phyloP scores from a whole-genome alignment of 2,329 filamentous ascomycete species.

The Zasmidium angulare region DNA sequence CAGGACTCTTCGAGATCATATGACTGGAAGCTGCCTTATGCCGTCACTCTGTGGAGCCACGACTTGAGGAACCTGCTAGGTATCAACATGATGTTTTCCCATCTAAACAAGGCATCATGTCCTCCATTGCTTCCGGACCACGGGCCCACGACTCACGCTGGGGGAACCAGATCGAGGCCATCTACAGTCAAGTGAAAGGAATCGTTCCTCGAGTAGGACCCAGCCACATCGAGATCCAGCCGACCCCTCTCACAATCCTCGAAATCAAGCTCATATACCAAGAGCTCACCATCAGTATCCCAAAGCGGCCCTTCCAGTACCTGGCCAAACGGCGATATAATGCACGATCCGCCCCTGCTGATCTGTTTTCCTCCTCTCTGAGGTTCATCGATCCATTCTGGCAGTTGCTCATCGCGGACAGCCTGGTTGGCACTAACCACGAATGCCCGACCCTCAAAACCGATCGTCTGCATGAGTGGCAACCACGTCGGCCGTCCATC shows the following conservation, averaged over 20 bases:
- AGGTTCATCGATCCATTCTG: slow-evolving; percentile 53
- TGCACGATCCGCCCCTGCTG: slow-evolving; percentile 76
- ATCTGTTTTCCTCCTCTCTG: slow-evolving; percentile 52
- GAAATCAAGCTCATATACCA: slow-evolving; percentile 76
- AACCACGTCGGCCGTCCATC: slow-evolving; percentile 82
- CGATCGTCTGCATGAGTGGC: slow-evolving; percentile 76
- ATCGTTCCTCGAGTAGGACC: slow-evolving; percentile 77
- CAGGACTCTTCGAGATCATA: too few relatives aligned
- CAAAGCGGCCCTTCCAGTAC: slow-evolving; percentile 78
- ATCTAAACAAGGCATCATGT: too few relatives aligned
- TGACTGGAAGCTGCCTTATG: too few relatives aligned
- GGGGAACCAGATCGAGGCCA: slow-evolving; percentile 53
- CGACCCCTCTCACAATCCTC: slow-evolving; percentile 81
- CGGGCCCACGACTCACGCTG: too few relatives aligned
- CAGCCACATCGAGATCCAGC: slow-evolving; percentile 79
- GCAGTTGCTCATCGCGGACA: slow-evolving; percentile 59
- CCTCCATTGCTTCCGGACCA: too few relatives aligned
- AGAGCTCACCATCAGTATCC: slow-evolving; percentile 70
- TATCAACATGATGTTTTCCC: too few relatives aligned
- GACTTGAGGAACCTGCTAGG: too few relatives aligned
- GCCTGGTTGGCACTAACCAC: slow-evolving; percentile 88
- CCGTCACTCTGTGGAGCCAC: background rate
- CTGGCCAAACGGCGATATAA: slow-evolving; percentile 74
- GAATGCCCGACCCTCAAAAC: slow-evolving; percentile 77
- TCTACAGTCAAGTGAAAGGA: slow-evolving; percentile 60